Percentiles rank a stretch among this genome's conserved stretches.
Evolutionary conservation across 305 asterid species (phyloP).

Genomic region (Rubia peregrina): DNA sequence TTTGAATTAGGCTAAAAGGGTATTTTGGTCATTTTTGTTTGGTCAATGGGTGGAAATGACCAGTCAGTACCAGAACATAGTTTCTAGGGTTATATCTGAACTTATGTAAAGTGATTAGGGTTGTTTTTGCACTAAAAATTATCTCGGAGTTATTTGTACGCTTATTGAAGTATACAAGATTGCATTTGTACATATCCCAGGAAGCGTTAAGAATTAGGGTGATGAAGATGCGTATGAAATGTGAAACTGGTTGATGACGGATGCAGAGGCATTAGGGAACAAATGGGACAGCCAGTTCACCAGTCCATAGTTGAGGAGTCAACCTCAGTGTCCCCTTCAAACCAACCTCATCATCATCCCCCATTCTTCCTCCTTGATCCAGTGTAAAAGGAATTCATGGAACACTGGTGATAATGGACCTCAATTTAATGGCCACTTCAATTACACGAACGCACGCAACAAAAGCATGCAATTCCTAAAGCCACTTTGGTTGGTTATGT

Average conservation of each 20-base stretch:
- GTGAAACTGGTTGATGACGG: slow-evolving; percentile 10
- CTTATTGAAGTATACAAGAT: too few species aligned
- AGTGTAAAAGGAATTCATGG: slow-evolving; percentile 18
- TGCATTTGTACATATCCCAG: too few species aligned
- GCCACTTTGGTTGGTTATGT: slow-evolving; percentile 23
- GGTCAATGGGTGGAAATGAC: too few species aligned
- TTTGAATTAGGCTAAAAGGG: too few species aligned
- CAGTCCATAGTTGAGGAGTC: slow-evolving; percentile 59
- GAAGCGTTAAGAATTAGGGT: too few species aligned
- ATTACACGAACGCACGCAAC: slow-evolving; percentile 48
- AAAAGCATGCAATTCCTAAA: slow-evolving; percentile 44
- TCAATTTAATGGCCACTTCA: slow-evolving; percentile 19
- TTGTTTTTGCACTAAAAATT: too few species aligned
- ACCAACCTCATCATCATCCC: slow-evolving; percentile 28
- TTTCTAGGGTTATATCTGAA: too few species aligned
- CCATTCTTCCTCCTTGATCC: slow-evolving; percentile 19
- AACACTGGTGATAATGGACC: slow-evolving; percentile 5
- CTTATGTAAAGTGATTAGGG: too few species aligned
- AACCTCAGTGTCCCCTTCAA: slow-evolving; percentile 52
- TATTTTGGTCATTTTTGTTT: too few species aligned
- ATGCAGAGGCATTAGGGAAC: slow-evolving; percentile 59
- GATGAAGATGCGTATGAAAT: background rate
- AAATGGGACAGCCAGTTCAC: slow-evolving; percentile 43
- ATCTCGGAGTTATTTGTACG: too few species aligned
- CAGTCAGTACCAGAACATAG: too few species aligned